Percentiles rank a stretch among this genome's conserved stretches.
Conservation (phyloP, 225 moss, liverwort and hornwort species). For the Bryum argenteum region DNA sequence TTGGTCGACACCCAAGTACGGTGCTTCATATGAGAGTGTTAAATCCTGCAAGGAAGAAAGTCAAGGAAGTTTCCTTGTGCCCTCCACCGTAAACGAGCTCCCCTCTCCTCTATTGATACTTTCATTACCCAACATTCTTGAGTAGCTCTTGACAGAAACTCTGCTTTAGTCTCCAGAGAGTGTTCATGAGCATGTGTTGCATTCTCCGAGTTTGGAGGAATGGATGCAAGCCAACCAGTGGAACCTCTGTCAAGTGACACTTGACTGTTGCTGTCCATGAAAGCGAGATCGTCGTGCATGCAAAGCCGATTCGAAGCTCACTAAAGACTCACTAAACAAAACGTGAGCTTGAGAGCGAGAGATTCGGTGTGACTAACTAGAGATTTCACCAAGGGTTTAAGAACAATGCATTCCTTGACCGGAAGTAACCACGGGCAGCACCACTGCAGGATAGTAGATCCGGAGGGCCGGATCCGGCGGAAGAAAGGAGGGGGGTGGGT, state of each 20-base stretch:
- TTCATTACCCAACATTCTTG: too few relatives aligned
- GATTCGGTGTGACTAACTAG: conserved; percentile 10
- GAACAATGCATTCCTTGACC: conserved; percentile 47
- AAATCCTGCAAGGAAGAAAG: too few relatives aligned
- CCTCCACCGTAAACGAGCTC: too few relatives aligned
- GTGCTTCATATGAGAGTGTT: too few relatives aligned
- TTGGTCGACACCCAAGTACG: too few relatives aligned
- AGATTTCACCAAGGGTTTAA: conserved; percentile 19
- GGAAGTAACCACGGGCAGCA: conserved; percentile 34
- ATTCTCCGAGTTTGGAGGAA: conserved; percentile 14
- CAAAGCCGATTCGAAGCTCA: conserved; percentile 29
- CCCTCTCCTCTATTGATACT: too few relatives aligned
- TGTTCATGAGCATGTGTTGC: too few relatives aligned
- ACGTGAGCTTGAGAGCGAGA: conserved; percentile 1
- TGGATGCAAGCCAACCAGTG: conserved; percentile 30
- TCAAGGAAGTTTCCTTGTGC: too few relatives aligned
- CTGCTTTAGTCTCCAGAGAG: too few relatives aligned
- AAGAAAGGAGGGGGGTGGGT: conserved; percentile 63
- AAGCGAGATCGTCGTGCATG: conserved; percentile 35
- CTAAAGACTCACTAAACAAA: background rate
- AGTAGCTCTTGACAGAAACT: too few relatives aligned
- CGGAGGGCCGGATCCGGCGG: conserved; percentile 45
- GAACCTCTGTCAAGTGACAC: conserved; percentile 25
- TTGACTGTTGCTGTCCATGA: conserved; percentile 11
- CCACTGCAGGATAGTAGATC: conserved; percentile 50